phyloP scores from a whole-genome alignment of 306 rosid genomes.

The Nissolia schottii region DNA sequence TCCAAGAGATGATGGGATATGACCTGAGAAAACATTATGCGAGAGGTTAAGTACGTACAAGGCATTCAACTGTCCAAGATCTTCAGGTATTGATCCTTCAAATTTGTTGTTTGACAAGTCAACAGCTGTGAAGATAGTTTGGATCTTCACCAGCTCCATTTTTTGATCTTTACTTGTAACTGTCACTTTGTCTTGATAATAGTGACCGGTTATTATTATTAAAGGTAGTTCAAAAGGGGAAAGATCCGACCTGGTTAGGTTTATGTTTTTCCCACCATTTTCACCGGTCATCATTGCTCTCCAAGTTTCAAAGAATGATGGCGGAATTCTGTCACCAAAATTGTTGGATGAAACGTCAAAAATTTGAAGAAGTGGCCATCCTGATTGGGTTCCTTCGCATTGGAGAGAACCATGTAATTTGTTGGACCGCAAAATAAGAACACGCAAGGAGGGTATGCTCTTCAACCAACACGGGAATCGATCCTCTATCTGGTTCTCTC shows the following conservation, averaged over 20 bases:
- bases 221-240: too few relatives aligned
- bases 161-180: background rate
- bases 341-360: background rate
- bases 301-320: background rate
- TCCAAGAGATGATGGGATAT: too few relatives aligned
- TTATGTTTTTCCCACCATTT: background rate
- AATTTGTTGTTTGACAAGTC: too few relatives aligned
- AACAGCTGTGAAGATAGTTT: too few relatives aligned
- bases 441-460: background rate
- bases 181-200: slow-evolving; percentile 18
- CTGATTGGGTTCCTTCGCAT: background rate
- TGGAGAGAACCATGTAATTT: background rate
- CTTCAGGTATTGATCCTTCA: too few relatives aligned
- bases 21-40: too few relatives aligned
- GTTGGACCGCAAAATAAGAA: background rate
- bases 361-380: background rate
- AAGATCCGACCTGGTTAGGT: background rate
- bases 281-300: background rate
- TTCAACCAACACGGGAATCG: slow-evolving; percentile 7
- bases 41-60: too few relatives aligned
- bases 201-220: background rate
- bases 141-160: background rate
- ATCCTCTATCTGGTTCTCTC: background rate
- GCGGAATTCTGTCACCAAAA: slow-evolving; percentile 17
- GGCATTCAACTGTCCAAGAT: too few relatives aligned